Evolutionary conservation across 73 alveolate species (phyloP), one percentile per base, ranked within the genome.

Genomic region (Paramecium octaurelia): DNA sequence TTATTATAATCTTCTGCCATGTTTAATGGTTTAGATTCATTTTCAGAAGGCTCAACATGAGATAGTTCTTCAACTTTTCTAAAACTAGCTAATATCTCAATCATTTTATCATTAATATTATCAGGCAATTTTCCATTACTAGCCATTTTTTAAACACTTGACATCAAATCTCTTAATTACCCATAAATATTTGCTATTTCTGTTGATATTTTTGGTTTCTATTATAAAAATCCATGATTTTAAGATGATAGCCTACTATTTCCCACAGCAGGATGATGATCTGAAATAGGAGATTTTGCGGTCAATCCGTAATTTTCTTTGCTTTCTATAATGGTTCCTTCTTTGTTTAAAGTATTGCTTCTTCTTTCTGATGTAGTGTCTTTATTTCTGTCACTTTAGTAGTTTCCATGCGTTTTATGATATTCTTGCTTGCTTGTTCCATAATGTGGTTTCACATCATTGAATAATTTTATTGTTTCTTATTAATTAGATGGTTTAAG

Each of bases 1-100:
- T n/a, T 80, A 80, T 46, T 43, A 48, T 80, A 80, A 80, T 80
- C 91, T 80, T 80, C 91, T 40, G 91, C 57, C 91, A 80, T 80
- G 9, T 24, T 48, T 23, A 12, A 27, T 42, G 24, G 9, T 23
- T 64, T 40, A 1, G 20, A 42, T 8, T 80, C 91, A 80, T 80
- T 31, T 12, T 80, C 91, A 21, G 5, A 18, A 31, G 10, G n/a
- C 11, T 80, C 34, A 23, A 38, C 54, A 42, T 80, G 8, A 10
- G 35, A 27, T n/a, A 24, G 0, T 16, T 80, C 91, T 35, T 80
- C 91, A 24, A 80, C 14, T 80, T 48, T 80, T 24, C 76, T 40
- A 35, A 80, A 80, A 6, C 21, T 43, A 38, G 91, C 7, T 7
- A 44, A 24, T 44, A 80, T 46, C 12, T 80, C 91, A 42, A 80